A percentile compares a stretch with the other conserved stretches of the same genome.
These are phyloP conservation scores for Fraxinus quadrangulata DNA, from an alignment of 257 asterid species.

Conservation along the genomic window DNA sequence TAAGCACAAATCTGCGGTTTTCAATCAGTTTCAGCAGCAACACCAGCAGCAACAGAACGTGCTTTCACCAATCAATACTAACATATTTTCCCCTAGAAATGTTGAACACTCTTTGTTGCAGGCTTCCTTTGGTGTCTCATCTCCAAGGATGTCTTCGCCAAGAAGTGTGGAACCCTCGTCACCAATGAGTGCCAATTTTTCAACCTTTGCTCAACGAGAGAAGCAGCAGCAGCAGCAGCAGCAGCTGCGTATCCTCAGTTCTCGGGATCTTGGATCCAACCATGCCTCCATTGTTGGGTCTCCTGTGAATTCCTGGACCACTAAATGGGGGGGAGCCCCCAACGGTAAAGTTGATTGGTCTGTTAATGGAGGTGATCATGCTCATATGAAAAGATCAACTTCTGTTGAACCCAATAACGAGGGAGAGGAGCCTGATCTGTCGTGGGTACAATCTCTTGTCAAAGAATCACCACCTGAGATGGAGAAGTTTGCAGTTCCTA, in stretches of 20 bases:
- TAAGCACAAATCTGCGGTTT: constrained; percentile 66
- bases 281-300: constrained; percentile 49
- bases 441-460: constrained; percentile 97
- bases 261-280: constrained; percentile 65
- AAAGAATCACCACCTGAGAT: constrained; percentile 93
- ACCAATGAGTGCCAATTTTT: constrained; percentile 66
- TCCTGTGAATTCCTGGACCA: constrained; percentile 56
- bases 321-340: constrained; percentile 64
- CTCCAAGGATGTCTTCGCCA: constrained; percentile 87
- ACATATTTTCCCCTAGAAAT: constrained; percentile 67
- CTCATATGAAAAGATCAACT: constrained; percentile 41
- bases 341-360: constrained; percentile 74
- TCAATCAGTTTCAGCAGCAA: constrained; percentile 78
- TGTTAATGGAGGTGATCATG: constrained; percentile 56
- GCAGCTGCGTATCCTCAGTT: constrained; percentile 62
- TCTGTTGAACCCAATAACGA: constrained; percentile 40
- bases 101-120: constrained; percentile 72
- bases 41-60: constrained; percentile 80
- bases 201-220: constrained; percentile 68
- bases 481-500: constrained; percentile 53
- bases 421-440: constrained; percentile 77
- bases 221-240: constrained; percentile 46
- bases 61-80: constrained; percentile 72
- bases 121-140: constrained; percentile 69
- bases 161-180: constrained; percentile 79